Evolutionary conservation across 1,284 basidiomycete genomes (phyloP).

Genomic region (Agroathelia rolfsii): DNA sequence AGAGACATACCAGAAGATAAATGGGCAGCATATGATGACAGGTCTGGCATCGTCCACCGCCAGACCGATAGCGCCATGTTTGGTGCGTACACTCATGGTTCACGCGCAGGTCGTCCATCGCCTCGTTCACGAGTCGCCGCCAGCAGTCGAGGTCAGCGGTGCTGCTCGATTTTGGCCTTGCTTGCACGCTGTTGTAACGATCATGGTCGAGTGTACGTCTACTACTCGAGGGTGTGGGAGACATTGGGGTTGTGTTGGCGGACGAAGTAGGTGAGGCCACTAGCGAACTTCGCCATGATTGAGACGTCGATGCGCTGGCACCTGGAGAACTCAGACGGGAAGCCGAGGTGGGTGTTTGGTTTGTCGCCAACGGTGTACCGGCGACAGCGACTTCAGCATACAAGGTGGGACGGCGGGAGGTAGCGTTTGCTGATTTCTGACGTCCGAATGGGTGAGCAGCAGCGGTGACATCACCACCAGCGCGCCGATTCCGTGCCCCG

Average conservation of each 20-base stretch:
- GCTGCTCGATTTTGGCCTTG: background rate
- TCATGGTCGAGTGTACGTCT: background rate
- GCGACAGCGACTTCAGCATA: too few species aligned
- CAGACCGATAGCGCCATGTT: slow-evolving; percentile 19
- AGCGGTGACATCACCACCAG: too few species aligned
- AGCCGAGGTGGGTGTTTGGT: too few species aligned
- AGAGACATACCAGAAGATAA: slow-evolving; percentile 26
- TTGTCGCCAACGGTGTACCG: too few species aligned
- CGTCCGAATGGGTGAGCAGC: too few species aligned
- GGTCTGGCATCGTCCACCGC: slow-evolving; percentile 23
- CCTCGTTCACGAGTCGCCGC: slow-evolving; percentile 18
- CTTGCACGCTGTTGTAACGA: background rate
- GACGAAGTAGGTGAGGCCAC: background rate
- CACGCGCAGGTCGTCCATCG: slow-evolving; percentile 23
- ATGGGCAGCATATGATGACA: slow-evolving; percentile 19
- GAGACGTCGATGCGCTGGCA: too few species aligned
- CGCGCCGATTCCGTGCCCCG: too few species aligned
- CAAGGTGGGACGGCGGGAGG: slow-evolving; percentile 22
- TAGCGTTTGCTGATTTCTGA: slow-evolving; percentile 6
- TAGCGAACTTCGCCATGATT: background rate
- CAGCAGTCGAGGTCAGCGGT: slow-evolving; percentile 1
- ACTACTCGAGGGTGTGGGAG: background rate
- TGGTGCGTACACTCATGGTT: slow-evolving; percentile 28
- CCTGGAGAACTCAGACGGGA: too few species aligned
- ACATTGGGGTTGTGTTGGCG: background rate